Base-by-base conservation (phyloP, 2,329 filamentous ascomycete genomes). In the Apiospora arundinis region DNA sequence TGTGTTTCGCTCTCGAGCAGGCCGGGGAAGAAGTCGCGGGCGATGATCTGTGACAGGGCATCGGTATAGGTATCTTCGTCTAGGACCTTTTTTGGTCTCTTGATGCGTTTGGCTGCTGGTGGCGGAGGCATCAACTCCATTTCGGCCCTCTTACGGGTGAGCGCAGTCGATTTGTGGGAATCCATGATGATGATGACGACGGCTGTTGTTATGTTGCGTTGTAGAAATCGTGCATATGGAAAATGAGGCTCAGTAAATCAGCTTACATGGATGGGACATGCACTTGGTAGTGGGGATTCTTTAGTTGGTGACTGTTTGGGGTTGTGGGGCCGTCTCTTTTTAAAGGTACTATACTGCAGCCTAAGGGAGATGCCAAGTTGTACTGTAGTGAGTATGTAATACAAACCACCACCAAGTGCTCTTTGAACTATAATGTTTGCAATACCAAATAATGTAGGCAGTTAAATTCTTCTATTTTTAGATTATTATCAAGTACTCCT, bases 1-100 rank as follows among this genome's bases (percentile, higher is more conserved):
- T 98, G 95, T 0, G 92, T 92, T 77, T 97, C 91, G 18, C 91
- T 92, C 80, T 98, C 95, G 5, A 95, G 85, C 0, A 99, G 87
- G 0, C 95, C 96, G 0, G 96, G 96, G 78, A 98, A 99, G 85
- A 97, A 99, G 85, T 99, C 96, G 75, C 96, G 91, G 12, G 94
- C 94, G 74, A 99, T 97, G 79, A 99, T 98, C 76, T 96, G 92
- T 0, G 95, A 97, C 40, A 99, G 87, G 0, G 93, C 93, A 71
- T 95, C 91, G 2, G 94, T 96, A 82, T 99, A 99, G 69, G 92
- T 91, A 76, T 99, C 95, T 86, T 99, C 96, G 81, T 97, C 94
- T 40, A 99, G 89, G 40, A 98, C 91, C 73, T 92, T 93, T 73
- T 92, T 91, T 0, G 96, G 96, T 69, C 96, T 90, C 83, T 98